Evolutionary conservation across 352 stramenopile species (phyloP), one percentile per base, ranked within the genome.

Genomic region (Globisporangium echinulatum): DNA sequence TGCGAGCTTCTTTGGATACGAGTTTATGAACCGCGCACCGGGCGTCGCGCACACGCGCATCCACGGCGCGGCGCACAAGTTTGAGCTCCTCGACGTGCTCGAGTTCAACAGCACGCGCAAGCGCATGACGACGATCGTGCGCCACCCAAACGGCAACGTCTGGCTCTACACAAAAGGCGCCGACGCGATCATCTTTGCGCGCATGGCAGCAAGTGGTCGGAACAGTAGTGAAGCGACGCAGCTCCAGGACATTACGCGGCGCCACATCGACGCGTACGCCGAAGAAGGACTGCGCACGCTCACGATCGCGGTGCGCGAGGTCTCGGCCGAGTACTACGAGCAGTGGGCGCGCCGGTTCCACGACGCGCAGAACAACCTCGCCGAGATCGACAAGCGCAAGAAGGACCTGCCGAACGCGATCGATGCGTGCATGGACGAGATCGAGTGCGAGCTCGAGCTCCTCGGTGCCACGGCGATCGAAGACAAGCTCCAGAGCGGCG

Each of bases 61-160:
- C 37, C 72, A 76, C 15, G 80, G 72, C 14, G 61, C 46, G 0
- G 62, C 67, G 33, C 62, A 79, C 17, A 64, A 83, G 8, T 90
- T 85, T 50, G 81, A 90, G 56, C 79, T 98, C 36, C 65, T 98
- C 7, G 85, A 95, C 36, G 83, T 96, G 5, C 77, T 97, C 17
- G 87, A 94, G 52, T 98, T 98, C 64, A 94, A 96, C 66, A 96
- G 84, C 47, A 95, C 85, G 6, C 74, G 94, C 19, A 98, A 98
- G 70, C 81, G 94, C 3, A 98, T 98, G 93, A 96, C 85, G 7
- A 87, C 90, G 3, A 78, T 98, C 33, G 88, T 98, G 42, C 72
- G 77, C 6, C 75, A 82, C 59, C 77, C 82, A 0, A 70, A 87
- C 37, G 75, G 80, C 5, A 62, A 60, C 1, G 76, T 92, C 8